Base-by-base conservation (phyloP, 805 yeast genomes). In the Tetrapisispora arboricola region DNA sequence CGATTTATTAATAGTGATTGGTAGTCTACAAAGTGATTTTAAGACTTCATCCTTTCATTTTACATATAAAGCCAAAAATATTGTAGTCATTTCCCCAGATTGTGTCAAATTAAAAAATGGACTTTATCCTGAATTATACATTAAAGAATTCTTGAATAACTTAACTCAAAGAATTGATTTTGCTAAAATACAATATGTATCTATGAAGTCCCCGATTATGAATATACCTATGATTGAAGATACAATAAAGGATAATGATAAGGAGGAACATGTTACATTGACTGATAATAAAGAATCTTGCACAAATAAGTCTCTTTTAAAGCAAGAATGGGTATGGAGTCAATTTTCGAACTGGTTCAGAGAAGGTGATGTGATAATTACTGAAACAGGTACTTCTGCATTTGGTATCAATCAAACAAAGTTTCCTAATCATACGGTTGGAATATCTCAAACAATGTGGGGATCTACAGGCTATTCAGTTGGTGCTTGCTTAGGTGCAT, bases 41-140 rank as follows among this genome's bases (percentile, higher is more conserved):
- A 83, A 81, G 67, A 84, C 94, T 28, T 88, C 90, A 48, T 78
- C 90, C 2, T 79, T 79, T 65, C 75, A 83, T 15, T 79, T 79
- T 60, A 68, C 74, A 30, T 77, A 76, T 64, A 72, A 73, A 55
- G 75, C 84, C 43, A 75, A 72, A 55, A 77, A 79, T 60, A 71
- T 77, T 47, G 70, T 78, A 44, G 82, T 78, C 62, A 73, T 79
- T 69, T 84, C 78, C 57, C 73, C 84, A 3, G 78, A 78, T 58
- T 70, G 72, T 62, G 73, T 77, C 50, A 78, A 78, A 60, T 70
- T 78, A 51, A 73, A 68, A 55, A 72, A 65, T 48, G 82, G 84
- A 35, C 67, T 72, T 17, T 79, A 71, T 68, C 77, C 78, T 37
- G 79, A 77, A 48, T 66, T 77, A 22, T 68, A 70, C 49, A 72